A percentile compares a stretch with the other conserved stretches of the same genome.
These are phyloP conservation scores for Herpetomonas samuelpessoai DNA, from an alignment of 208 protist species.

Conservation along the genomic window DNA sequence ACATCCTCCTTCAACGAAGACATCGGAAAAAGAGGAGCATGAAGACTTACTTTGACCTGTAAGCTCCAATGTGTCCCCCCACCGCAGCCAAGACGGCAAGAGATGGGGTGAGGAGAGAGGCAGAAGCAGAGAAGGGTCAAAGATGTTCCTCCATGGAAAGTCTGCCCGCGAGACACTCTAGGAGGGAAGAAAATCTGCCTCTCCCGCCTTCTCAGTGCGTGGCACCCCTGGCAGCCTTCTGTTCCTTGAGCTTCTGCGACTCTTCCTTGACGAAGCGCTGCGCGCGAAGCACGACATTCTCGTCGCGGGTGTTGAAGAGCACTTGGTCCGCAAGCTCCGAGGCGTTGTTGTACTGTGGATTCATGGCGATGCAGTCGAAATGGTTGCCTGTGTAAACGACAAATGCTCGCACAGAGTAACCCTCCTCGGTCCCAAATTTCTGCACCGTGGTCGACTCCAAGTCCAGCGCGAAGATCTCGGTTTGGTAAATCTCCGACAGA, in stretches of 20 bases:
- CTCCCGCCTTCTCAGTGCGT: too few relatives aligned
- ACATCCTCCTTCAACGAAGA: neutral
- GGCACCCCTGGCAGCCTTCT: neutral
- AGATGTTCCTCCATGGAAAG: too few relatives aligned
- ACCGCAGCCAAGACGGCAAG: too few relatives aligned
- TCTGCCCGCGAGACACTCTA: too few relatives aligned
- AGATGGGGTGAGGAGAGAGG: too few relatives aligned
- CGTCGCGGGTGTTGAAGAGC: slow-evolving; percentile 80
- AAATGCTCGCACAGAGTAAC: slow-evolving; percentile 81
- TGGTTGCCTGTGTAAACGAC: slow-evolving; percentile 94
- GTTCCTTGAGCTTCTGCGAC: slow-evolving; percentile 23
- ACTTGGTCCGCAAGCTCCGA: slow-evolving; percentile 82
- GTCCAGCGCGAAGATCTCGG: slow-evolving; percentile 90
- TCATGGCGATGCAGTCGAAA: slow-evolving; percentile 93
- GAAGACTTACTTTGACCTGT: too few relatives aligned
- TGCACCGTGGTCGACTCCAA: slow-evolving; percentile 75
- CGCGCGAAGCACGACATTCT: slow-evolving; percentile 68
- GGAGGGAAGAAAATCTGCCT: too few relatives aligned
- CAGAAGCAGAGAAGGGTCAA: too few relatives aligned
- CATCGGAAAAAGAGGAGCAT: too few relatives aligned
- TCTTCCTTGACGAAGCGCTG: slow-evolving; percentile 81
- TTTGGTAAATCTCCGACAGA: slow-evolving; percentile 79
- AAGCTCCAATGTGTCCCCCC: too few relatives aligned
- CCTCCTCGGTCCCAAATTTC: slow-evolving; percentile 77
- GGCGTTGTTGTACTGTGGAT: slow-evolving; percentile 57